A percentile compares a stretch with the other conserved stretches of the same genome.
phyloP scores from a whole-genome alignment of 2,329 filamentous ascomycete species.

The Trichoderma harzianum region DNA sequence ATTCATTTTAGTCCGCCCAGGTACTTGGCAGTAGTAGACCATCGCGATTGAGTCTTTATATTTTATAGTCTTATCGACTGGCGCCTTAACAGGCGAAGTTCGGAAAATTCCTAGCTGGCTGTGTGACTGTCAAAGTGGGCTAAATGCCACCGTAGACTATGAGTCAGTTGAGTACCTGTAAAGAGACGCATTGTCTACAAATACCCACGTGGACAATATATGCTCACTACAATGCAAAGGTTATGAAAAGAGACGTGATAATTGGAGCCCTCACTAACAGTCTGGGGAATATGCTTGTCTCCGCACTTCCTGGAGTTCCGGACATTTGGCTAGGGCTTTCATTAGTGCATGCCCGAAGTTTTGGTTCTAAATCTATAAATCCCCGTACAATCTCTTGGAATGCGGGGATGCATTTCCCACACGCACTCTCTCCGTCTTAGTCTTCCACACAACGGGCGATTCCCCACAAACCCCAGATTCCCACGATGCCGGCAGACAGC shows the following conservation, averaged over 20 bases:
- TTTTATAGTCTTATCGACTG: no score
- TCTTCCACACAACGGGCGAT: background rate
- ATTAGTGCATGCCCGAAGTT: background rate
- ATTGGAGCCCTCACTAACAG: background rate
- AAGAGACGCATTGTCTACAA: background rate
- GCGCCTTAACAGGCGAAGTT: no score
- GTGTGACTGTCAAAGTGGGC: no score
- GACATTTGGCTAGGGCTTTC: background rate
- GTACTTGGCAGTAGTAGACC: background rate
- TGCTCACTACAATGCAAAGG: background rate
- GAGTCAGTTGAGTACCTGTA: no score
- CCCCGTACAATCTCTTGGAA: background rate
- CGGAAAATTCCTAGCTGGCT: no score
- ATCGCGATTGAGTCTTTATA: no score
- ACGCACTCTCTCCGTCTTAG: background rate
- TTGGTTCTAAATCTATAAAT: background rate
- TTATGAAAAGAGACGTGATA: background rate
- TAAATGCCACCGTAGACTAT: no score
- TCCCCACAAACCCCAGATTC: background rate
- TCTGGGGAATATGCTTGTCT: background rate
- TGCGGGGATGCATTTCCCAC: background rate
- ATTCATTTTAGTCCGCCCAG: background rate
- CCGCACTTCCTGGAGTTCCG: background rate
- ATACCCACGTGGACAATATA: background rate
- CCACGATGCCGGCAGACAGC: background rate